Evolutionary conservation across 768 basidiomycete species (phyloP), one percentile per base, ranked within the genome.

Genomic region (Suillus paluster): DNA sequence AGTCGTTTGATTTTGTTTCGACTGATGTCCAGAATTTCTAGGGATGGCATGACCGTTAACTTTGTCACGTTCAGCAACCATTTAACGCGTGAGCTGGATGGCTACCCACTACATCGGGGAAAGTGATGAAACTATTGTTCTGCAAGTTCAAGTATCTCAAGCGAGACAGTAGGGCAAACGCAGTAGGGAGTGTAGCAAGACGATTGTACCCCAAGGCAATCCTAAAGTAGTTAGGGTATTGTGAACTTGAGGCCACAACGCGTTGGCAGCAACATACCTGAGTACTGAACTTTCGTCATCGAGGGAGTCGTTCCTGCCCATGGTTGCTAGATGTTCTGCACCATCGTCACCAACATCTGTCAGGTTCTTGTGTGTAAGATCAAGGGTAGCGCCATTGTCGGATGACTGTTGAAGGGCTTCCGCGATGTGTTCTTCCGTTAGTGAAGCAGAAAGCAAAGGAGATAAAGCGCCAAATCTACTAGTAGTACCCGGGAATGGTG

Each of bases 11-110:
- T 86, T 76, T 89, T 93, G 78, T 99, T 99, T 66, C 92, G 88
- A 66, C 94, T 95, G 46, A 99, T 84, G 74, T 99, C 97, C 65
- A 99, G 79, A 62, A 95, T 97, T 76, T 99, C 97, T 59, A 99
- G 82, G 7, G 90, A 89, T 4, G 90, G 86, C 79, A 99, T 87
- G 19, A 86, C 78, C 49, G 92, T 94, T 48, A 97, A 81, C 95
- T 97, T 67, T 14, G 48, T 38, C 23, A 36, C 21, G 23, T 58
- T 75, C 36, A 70, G 66, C 48, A 4, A 27, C 12, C 44, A 64
- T 56, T 46, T 15, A 48, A 64, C 27, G 36, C 53, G 44, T 14
- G 59, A 41, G 38, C 53, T 54, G 61, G 23, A 59, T 64, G 62
- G 54, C 44, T 45, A 84, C 93, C 68, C 71, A 98, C 95, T 58